Conservation (phyloP, 2,329 filamentous ascomycete species). For the Cryphonectria parasitica region DNA sequence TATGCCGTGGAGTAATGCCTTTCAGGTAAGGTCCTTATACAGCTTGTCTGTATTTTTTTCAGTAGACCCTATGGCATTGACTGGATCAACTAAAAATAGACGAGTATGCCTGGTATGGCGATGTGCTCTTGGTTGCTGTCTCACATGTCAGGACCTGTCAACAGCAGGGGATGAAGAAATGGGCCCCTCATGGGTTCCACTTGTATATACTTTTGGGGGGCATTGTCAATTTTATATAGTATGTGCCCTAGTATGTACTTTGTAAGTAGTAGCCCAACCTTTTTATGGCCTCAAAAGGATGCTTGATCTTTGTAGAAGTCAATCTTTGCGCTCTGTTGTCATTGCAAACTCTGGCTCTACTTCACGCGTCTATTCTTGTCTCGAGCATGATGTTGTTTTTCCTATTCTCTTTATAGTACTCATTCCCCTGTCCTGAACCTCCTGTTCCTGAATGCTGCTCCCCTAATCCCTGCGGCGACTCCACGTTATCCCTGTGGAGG, state of each 20-base stretch:
- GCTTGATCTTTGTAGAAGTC: neutral
- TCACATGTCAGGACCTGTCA: slow-evolving; percentile 5
- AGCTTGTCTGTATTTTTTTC: too few species aligned
- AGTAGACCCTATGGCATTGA: neutral
- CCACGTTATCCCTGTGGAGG: neutral
- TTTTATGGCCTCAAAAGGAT: neutral
- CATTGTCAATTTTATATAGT: neutral
- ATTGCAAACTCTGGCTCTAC: neutral
- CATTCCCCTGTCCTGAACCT: neutral
- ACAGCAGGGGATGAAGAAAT: neutral
- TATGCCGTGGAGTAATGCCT: neutral
- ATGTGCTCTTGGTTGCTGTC: too few species aligned
- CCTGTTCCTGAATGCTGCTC: neutral
- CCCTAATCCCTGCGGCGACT: neutral
- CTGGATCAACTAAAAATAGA: neutral
- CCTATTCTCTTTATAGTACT: neutral
- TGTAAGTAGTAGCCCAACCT: neutral
- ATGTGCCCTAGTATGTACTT: too few species aligned
- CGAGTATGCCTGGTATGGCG: too few species aligned
- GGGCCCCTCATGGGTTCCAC: neutral
- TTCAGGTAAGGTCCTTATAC: neutral
- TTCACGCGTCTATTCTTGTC: too few species aligned
- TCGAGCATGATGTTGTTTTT: neutral
- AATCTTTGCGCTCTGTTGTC: neutral
- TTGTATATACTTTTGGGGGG: neutral